Evolutionary conservation across 371 early-diverging fungal genomes (phyloP).

Genomic region (Nematocida minor): DNA sequence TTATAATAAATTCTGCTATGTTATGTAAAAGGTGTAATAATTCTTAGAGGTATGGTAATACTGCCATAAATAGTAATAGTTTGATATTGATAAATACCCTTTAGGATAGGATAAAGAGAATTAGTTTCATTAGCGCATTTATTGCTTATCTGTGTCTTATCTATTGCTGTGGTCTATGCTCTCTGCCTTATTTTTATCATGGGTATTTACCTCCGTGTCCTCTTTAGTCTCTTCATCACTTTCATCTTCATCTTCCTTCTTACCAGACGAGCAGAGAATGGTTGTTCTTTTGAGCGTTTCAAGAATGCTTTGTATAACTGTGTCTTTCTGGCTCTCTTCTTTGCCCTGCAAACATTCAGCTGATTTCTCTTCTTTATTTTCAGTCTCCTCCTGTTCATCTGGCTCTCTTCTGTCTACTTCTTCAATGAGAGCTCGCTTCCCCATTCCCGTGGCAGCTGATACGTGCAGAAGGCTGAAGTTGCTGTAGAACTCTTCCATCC

Average conservation of each 20-base stretch:
- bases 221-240: neutral
- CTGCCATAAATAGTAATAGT: too few relatives aligned
- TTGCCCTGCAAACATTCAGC: too few relatives aligned
- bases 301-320: neutral
- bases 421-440: conserved; percentile 80
- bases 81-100: too few relatives aligned
- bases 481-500: conserved; percentile 93
- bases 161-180: too few relatives aligned
- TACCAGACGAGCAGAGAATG: neutral
- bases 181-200: too few relatives aligned
- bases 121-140: too few relatives aligned
- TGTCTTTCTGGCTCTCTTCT: neutral
- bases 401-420: conserved; percentile 11
- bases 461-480: conserved; percentile 73
- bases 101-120: too few relatives aligned
- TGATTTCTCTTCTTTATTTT: neutral
- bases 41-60: too few relatives aligned
- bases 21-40: too few relatives aligned
- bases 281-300: conserved; percentile 1
- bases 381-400: neutral
- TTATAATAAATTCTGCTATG: too few relatives aligned
- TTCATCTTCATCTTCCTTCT: neutral
- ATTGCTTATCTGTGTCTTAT: too few relatives aligned
- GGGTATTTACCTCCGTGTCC: neutral
- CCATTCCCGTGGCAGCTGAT: conserved; percentile 82